Base-by-base conservation (phyloP, 768 basidiomycete genomes). In the Rhizopogon vesiculosus region DNA sequence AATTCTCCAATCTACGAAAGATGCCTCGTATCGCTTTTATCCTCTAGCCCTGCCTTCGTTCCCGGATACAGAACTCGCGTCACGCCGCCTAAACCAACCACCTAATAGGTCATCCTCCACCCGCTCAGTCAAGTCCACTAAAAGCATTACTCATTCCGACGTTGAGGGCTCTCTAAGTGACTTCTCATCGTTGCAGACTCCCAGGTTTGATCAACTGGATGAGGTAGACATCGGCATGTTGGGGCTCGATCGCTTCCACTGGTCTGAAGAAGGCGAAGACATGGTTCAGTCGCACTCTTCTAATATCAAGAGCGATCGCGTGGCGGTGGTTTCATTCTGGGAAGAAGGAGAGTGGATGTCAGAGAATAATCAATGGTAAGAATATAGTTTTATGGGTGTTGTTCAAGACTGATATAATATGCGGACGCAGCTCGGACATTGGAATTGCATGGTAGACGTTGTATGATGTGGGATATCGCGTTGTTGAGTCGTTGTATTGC, bases 161-260 rank as follows among this genome's bases (percentile, higher is more conserved):
- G 15, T 31, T 10, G 29, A 25, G 25, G 25, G 39, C 28, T 48
- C 57, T 19, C 43, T 19, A 1, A 51, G 43, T 25, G 64, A 64
- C 45, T 50, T 54, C 10, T 25, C 18, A n/a, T 60, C 56, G 10
- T 31, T 67, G 53, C 48, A 42, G 44, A 69, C 63, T 2, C 63
- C 62, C 0, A 44, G 51, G 13, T 60, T 57, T 18, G 59, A 56
- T 19, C 42, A 18, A 25, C 13, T 45, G 5, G 55, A 52, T 16
- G 58, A 64, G 0, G 52, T 58, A 1, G 63, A 63, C 13, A 59
- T 67, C 43, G 56, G 66, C n/a, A 57, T 63, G n/a, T 52, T 67
- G 6, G 63, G 66, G 41, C 66, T 69, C 3, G 62, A 68, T 43
- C 58, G 58, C 10, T 68, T 65, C 38, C 45, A 33, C 22, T 69